phyloP scores from a whole-genome alignment of 768 basidiomycete genomes.

The Tricholoma matsutake region DNA sequence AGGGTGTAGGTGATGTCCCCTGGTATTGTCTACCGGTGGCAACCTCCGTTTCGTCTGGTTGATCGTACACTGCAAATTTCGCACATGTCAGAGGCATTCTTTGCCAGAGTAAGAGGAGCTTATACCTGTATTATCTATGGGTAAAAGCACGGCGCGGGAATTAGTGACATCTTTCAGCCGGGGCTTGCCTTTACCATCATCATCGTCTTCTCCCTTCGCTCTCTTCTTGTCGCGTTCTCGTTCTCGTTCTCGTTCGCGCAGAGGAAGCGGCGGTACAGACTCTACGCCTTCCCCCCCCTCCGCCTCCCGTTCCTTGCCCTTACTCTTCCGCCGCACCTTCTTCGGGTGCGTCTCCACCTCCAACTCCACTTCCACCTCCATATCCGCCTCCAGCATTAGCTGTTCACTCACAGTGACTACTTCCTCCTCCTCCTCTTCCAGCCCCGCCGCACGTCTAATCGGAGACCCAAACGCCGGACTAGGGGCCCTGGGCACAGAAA shows the following conservation, averaged over 20 bases:
- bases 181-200: conserved; percentile 35
- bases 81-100: background rate
- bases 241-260: background rate
- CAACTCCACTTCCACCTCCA: conserved; percentile 31
- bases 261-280: background rate
- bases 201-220: conserved; percentile 28
- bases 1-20: conserved; percentile 34
- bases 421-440: conserved; percentile 59
- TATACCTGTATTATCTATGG: conserved; percentile 44
- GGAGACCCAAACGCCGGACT: conserved; percentile 73
- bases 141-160: conserved; percentile 42
- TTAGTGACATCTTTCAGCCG: conserved; percentile 68
- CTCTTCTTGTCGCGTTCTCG: conserved; percentile 38
- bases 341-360: conserved; percentile 26
- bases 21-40: conserved; percentile 17
- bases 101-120: background rate
- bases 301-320: conserved; percentile 36
- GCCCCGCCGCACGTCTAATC: conserved; percentile 49
- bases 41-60: conserved; percentile 12
- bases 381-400: conserved; percentile 30
- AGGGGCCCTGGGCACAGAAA: conserved; percentile 50
- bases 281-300: conserved; percentile 21
- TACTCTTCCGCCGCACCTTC: conserved; percentile 50
- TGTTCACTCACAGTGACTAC: conserved; percentile 33
- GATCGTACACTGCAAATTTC: conserved; percentile 16